Evolutionary conservation across 352 stramenopile genomes (phyloP), one percentile per base, ranked within the genome.

Genomic region (Pythium aquatile): DNA sequence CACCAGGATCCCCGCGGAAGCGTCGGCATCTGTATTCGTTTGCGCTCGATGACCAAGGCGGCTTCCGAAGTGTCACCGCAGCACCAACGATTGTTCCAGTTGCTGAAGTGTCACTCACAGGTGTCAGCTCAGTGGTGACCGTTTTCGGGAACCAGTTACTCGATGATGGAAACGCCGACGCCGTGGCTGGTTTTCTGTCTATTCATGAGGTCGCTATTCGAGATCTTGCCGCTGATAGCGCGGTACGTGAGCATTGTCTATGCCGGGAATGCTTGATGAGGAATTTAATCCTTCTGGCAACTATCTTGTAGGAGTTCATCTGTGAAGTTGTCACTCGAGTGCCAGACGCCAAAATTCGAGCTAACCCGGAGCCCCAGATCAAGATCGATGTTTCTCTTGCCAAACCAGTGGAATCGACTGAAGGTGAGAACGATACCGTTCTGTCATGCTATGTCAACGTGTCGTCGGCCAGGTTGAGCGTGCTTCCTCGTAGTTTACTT

Each of bases 401-500:
- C 24, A 28, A 3, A 4, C 39, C 37, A n/a, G 20, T 33, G 28
- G 2, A 32, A 33, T 14, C 24, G 5, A 47, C n/a, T 47, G 33
- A 52, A 17, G 8, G 14, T 2, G 58, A 63, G 47, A 4, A n/a
- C 39, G 52, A 60, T 17, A 47, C 1, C 20, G n/a, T 35, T 14
- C 17, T 70, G 16, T 32, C 37, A 2, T 65, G 58, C 37, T 30
- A 17, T 24, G 37, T 51, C 5, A 39, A 32, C 8, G 51, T 69
- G 20, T 66, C 56, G 10, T 66, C 67, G 5, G 56, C 37, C 6
- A 29, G 61, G 37, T 16, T 73, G 13, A 66, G 55, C 24, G 28
- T 73, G n/a, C 44, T 73, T 35, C 67, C 67, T 3, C 61, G 67
- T 3, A 58, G 61, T 29, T 33, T 73, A 2, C 57, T 73, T 46